Evolutionary conservation across 106 monocot species (phyloP), one percentile per base, ranked within the genome.

Genomic region (Hemerocallis citrina): DNA sequence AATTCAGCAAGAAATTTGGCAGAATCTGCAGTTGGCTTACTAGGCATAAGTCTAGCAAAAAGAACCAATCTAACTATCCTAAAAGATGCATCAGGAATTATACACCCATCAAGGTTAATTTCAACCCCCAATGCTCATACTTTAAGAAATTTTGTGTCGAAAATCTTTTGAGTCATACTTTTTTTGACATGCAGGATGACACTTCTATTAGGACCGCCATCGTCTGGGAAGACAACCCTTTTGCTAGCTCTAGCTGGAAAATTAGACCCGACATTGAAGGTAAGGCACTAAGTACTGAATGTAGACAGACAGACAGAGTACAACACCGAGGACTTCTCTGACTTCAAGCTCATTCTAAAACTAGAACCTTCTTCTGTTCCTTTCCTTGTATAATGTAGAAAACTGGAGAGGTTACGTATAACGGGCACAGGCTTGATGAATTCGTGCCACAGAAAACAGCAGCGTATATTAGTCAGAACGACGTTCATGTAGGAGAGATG

Each of bases 401-500:
- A 2, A 29, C 17, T 1, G 93, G 93, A 11, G 78, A 82, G 30
- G 34, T 93, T 3, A 75, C 89, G 3, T 93, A 89, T 69, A 89
- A 89, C 27, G 93, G 93, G 17, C 59, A 82, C 60, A 25, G 30
- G 34, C 52, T 93, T 24, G 57, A 77, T n/a, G 93, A 93, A 75
- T 93, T 93, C 61, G 89, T 85, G 51, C 82, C 93, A 21, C 77
- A 80, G 70, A 93, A 82, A 47, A 93, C 93, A 28, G 73, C 89
- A 17, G 93, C 89, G 1, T 93, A 93, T 47, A 93, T 93, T 22
- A 93, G 93, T 55, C 93, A 93, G 56, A 79, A 82, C 14, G 93
- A 93, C 29, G 64, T 93, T 13, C 93, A 93, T 41, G 48, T 93
- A 0, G 85, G 82, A 12, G 89, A 89, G 74, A 93, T 93, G 93